Percentiles rank a stretch among this genome's conserved stretches.
Evolutionary conservation across 495 filamentous ascomycete genomes (phyloP).

Genomic region (Aspergillus biplanus): DNA sequence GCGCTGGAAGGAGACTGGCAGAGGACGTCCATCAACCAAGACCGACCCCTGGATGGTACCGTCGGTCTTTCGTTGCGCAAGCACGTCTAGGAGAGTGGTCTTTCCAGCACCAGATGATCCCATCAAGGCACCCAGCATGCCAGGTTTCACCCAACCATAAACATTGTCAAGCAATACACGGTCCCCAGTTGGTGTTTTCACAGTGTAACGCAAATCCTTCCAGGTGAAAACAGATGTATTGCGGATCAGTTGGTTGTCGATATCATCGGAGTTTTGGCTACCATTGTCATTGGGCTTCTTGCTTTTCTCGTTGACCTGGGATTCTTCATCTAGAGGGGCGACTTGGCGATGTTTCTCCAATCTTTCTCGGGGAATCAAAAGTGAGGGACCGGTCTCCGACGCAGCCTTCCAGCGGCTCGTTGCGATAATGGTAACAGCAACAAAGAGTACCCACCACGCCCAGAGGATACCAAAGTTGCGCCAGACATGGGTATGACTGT

Average conservation of each 20-base stretch:
- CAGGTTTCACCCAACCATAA: constrained; percentile 90
- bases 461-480: constrained; percentile 53
- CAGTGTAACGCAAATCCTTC: constrained; percentile 61
- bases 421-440: constrained; percentile 40
- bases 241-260: constrained; percentile 42
- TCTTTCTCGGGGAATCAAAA: constrained; percentile 46
- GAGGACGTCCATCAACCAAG: constrained; percentile 77
- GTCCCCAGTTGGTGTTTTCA: constrained; percentile 47
- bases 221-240: constrained; percentile 64
- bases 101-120: constrained; percentile 68
- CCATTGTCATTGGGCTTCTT: constrained; percentile 17
- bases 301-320: constrained; percentile 33
- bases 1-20: constrained; percentile 83
- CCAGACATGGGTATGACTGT: constrained; percentile 52
- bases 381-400: constrained; percentile 34
- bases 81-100: constrained; percentile 59
- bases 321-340: constrained; percentile 35
- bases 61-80: constrained; percentile 75
- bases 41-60: constrained; percentile 87
- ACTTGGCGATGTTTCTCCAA: constrained; percentile 28
- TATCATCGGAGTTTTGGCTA: constrained; percentile 16
- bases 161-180: constrained; percentile 70
- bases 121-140: constrained; percentile 76
- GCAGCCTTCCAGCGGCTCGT: constrained; percentile 44
- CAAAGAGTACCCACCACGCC: constrained; percentile 51